Base-by-base conservation (phyloP, 768 basidiomycete genomes). In the Tremella fuciformis region DNA sequence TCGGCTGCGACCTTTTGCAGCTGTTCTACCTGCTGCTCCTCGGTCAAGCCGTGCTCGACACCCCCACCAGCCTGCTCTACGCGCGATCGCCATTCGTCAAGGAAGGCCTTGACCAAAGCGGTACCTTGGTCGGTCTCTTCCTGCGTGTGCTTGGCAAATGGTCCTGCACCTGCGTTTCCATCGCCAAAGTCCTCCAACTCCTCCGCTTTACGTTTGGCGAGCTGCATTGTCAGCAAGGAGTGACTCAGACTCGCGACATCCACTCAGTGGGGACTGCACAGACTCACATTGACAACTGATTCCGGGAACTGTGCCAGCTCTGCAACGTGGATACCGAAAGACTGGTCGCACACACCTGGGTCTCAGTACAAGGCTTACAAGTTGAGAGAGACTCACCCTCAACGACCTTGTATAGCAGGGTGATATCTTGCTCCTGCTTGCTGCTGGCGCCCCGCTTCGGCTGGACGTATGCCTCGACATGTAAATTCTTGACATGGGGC, bases 311-410 rank as follows among this genome's bases (percentile, higher is more conserved):
- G 93, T 2, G 94, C 94, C n/a, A 98, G 80, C 73, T 91, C 83
- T 0, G 96, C 96, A 15, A 99, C 96, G 67, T 98, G 92, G 25
- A 99, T 98, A 77, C 94, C 96, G 70, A 97, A 98, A 73, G 91
- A 94, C 77, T 97, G 94, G 73, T 98, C 94, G 46, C 89, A 91
- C 19, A 96, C 83, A 13, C 91, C 90, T 90, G 57, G 22, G 39
- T 41, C 13, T 46, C n/a, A 46, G 4, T 46, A 22, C 8, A 34
- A 11, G 8, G 13, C 25, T 19, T 13, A 9, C 1, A 16, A 55
- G 29, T 11, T n/a, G n/a, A n/a, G 29, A 4, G 29, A 34, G 1
- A 75, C 82, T 29, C 68, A 90, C 93, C 94, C 19, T 88, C 88
- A 55, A 84, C 82, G 22, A 86, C 84, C 62, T 86, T 84, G 70